Evolutionary conservation across 1,284 basidiomycete genomes (phyloP), one percentile per base, ranked within the genome.

Genomic region (Pterula multifida): DNA sequence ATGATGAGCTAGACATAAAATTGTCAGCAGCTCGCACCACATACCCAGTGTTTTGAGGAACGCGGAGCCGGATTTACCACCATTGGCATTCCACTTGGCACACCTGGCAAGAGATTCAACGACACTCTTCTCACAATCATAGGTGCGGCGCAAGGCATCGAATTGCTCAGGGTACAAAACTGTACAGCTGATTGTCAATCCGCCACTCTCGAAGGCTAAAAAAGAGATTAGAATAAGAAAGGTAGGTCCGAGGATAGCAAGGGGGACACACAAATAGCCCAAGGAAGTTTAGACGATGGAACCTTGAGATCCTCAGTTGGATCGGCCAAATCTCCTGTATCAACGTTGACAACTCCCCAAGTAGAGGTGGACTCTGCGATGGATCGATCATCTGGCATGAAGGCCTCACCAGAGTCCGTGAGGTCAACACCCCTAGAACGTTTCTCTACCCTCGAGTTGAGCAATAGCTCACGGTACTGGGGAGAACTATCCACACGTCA

Each of bases 111-210:
- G 72, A 1, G 90, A 94, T 62, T 97, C 93, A 45, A 98, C 79
- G 68, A 98, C 90, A 57, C 87, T 90, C 60, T 85, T 86, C 57
- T 95, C 90, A 61, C 93, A 97, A 55, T 91, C 90, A 58, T 95
- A 98, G 12, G 85, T 91, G 48, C 89, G 76, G 17, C 96, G 81
- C 42, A 99, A 68, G 3, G 91, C 91, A 59, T 98, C 94, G 58
- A 99, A 99, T 63, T 98, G 93, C 64, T 98, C 93, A 0, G 94
- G 92, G 63, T 93, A 98, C 51, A 98, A 79, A 55, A 98, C 86
- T 2, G 92, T 91, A 64, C 94, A 98, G 60, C 90, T 91, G 57
- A 96, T 92, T n/a, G 85, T 90, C 49, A 91, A 70, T n/a, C 87
- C 87, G 25, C 87, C 87, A 55, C 88, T 90, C 63, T 93, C 90